Conservation (phyloP, 495 filamentous ascomycete genomes). For the Penicillium canescens region DNA sequence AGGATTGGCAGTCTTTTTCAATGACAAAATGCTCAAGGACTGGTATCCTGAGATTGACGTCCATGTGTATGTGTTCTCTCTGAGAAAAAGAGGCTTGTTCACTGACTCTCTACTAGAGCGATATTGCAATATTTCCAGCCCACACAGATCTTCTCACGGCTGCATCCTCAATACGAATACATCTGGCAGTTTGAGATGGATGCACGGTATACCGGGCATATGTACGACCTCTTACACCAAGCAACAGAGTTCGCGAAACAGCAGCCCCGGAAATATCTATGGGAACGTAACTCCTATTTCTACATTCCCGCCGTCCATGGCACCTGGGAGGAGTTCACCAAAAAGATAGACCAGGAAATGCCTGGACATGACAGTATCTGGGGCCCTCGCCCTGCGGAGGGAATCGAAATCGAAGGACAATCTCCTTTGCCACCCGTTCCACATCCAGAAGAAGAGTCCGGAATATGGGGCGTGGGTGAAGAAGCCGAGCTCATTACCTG, state of each 20-base stretch:
- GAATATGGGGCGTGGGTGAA: conserved; percentile 68
- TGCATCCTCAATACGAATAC: conserved; percentile 64
- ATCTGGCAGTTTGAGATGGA: conserved; percentile 77
- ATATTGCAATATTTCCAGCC: conserved; percentile 27
- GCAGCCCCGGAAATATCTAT: conserved; percentile 64
- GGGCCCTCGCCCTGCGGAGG: conserved; percentile 54
- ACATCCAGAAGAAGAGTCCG: conserved; percentile 53
- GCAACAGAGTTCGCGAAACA: conserved; percentile 55
- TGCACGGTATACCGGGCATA: conserved; percentile 64
- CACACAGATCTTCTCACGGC: conserved; percentile 44
- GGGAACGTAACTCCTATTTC: conserved; percentile 72
- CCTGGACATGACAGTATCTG: conserved; percentile 41
- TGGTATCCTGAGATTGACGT: conserved; percentile 18
- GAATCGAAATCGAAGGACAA: conserved; percentile 32
- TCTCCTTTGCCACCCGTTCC: conserved; percentile 54
- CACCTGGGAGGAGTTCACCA: conserved; percentile 13
- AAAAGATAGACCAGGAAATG: conserved; percentile 8
- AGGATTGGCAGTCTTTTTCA: conserved; percentile 62
- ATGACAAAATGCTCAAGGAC: conserved; percentile 34
- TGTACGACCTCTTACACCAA: conserved; percentile 59
- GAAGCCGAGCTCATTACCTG: conserved; percentile 74
- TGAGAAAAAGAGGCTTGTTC: not conserved
- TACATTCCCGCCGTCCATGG: conserved; percentile 66
- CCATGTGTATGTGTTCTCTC: conserved; percentile 10
- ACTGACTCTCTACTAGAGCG: conserved; percentile 10